Conservation (phyloP, 306 rosid species). For the Dalbergia cultrata region DNA sequence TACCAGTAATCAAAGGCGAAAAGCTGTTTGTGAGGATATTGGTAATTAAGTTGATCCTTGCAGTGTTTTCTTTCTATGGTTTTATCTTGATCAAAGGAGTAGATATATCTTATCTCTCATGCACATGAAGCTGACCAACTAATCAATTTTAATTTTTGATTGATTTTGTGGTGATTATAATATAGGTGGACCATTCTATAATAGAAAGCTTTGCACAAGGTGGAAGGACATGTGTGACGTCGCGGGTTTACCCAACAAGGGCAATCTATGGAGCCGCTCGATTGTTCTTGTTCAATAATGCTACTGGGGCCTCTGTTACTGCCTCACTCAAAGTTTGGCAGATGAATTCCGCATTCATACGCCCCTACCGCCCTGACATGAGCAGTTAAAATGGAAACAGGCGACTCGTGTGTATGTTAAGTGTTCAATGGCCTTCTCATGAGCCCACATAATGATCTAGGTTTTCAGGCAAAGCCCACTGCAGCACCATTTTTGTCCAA, state of each 20-base stretch:
- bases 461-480: not conserved
- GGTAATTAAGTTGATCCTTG: constrained; percentile 67
- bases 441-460: not conserved
- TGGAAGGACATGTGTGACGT: constrained; percentile 76
- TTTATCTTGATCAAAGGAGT: not conserved
- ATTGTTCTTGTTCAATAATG: constrained; percentile 82
- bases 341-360: constrained; percentile 89
- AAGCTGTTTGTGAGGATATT: constrained; percentile 69
- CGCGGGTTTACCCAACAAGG: constrained; percentile 80
- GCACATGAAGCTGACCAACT: not conserved
- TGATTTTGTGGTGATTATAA: not conserved
- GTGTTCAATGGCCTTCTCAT: not conserved
- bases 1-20: constrained; percentile 74
- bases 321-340: constrained; percentile 83
- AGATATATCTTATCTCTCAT: not conserved
- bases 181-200: constrained; percentile 83
- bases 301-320: constrained; percentile 59
- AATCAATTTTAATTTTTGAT: constrained; percentile 1
- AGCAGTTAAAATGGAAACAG: not conserved
- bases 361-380: constrained; percentile 56
- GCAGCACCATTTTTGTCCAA: constrained; percentile 13
- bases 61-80: not conserved
- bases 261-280: constrained; percentile 85
- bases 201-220: constrained; percentile 92
- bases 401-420: no score